These are phyloP conservation scores for Colletotrichum acutatum DNA, from an alignment of 2,329 filamentous ascomycete genomes.

Conservation along the genomic window DNA sequence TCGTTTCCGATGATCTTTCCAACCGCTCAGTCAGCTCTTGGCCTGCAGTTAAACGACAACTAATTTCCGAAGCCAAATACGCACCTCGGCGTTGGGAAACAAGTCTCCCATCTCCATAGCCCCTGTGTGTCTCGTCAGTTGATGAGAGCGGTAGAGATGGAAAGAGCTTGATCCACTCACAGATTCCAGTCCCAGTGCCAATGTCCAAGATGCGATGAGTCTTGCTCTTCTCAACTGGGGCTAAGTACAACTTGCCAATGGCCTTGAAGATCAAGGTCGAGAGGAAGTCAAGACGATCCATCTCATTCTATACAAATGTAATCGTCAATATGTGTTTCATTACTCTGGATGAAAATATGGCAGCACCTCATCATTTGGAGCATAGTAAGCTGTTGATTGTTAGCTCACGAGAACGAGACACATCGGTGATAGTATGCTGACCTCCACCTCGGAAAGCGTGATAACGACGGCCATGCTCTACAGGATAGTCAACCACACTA, in stretches of 20 bases:
- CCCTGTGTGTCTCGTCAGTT: not conserved
- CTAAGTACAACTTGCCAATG: slow-evolving; percentile 9
- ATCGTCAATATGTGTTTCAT: not conserved
- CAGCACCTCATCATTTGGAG: not conserved
- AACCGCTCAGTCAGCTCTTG: not conserved
- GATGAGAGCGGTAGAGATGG: not conserved
- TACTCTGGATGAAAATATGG: not conserved
- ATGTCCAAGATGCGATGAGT: slow-evolving; percentile 62
- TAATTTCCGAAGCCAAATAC: too few species aligned
- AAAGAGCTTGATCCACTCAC: slow-evolving; percentile 40
- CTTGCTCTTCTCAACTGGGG: slow-evolving; percentile 13
- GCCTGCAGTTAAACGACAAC: too few species aligned
- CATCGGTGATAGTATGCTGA: not conserved
- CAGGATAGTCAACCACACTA: slow-evolving; percentile 10
- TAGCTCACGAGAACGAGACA: not conserved
- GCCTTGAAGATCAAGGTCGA: slow-evolving; percentile 3
- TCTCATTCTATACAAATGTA: not conserved
- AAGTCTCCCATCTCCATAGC: slow-evolving; percentile 9
- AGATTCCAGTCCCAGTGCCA: slow-evolving; percentile 71
- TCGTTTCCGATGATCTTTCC: slow-evolving; percentile 23
- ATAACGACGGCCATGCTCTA: slow-evolving; percentile 23
- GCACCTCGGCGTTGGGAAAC: not conserved
- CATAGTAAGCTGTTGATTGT: not conserved
- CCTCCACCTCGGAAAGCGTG: slow-evolving; percentile 22
- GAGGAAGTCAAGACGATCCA: slow-evolving; percentile 12